phyloP scores from a whole-genome alignment of 176 grass and related monocot genomes.

The Tillandsia fasciculata region DNA sequence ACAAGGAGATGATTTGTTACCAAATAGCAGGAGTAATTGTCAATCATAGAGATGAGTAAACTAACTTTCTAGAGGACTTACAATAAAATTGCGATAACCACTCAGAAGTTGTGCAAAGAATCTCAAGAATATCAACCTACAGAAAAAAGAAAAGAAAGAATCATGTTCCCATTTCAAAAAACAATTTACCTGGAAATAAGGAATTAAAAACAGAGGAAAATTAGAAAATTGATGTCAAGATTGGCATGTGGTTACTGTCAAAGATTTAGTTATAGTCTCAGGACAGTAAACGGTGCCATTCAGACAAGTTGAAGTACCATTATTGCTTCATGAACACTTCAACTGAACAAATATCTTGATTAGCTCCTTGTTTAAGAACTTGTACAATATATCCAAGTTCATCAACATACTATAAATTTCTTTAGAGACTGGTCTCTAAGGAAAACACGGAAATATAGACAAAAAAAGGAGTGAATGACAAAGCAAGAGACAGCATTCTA shows the following conservation, averaged over 20 bases:
- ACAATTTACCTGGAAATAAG: constrained; percentile 15
- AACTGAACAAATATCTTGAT: too few species aligned
- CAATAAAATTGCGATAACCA: constrained; percentile 98
- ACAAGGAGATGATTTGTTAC: constrained; percentile 11
- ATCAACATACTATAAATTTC: not conserved
- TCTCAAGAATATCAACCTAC: constrained; percentile 97
- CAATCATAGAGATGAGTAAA: constrained; percentile 11
- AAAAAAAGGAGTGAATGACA: not conserved
- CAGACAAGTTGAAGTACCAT: too few species aligned
- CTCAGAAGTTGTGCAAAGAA: constrained; percentile 92
- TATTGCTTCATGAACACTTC: too few species aligned
- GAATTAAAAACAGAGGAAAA: not conserved
- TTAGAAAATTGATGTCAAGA: too few species aligned
- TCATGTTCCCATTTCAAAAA: constrained; percentile 12
- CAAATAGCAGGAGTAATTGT: constrained; percentile 14
- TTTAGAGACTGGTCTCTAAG: too few species aligned
- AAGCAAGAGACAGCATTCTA: not conserved
- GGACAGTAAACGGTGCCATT: too few species aligned
- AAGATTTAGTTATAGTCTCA: too few species aligned
- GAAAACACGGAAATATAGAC: not conserved
- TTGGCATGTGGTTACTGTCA: too few species aligned
- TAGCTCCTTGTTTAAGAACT: too few species aligned
- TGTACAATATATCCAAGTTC: not conserved
- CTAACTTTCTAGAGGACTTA: constrained; percentile 44
- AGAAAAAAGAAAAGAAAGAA: constrained; percentile 37